A percentile compares a stretch with the other conserved stretches of the same genome.
These are phyloP conservation scores for Asclepias syriaca DNA, from an alignment of 257 asterid species.

Conservation along the genomic window DNA sequence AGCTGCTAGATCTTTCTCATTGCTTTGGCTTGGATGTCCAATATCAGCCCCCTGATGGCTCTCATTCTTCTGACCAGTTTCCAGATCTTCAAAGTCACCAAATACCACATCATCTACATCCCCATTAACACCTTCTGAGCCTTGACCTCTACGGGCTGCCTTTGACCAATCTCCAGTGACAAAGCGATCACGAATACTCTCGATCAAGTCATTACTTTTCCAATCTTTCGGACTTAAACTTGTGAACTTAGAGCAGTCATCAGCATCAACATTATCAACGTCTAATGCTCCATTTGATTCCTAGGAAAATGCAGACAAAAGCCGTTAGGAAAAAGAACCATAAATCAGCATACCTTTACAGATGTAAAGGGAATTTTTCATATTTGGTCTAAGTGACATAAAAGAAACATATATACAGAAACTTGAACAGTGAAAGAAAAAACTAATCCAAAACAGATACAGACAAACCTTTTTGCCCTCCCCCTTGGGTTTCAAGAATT, in stretches of 20 bases:
- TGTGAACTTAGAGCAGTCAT: conserved; percentile 78
- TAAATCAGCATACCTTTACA: not conserved
- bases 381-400: not conserved
- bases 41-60: conserved; percentile 25
- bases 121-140: conserved; percentile 31
- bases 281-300: conserved; percentile 42
- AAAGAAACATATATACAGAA: not conserved
- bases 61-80: conserved; percentile 76
- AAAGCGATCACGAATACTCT: conserved; percentile 77
- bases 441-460: not conserved
- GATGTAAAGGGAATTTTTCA: not conserved
- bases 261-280: conserved; percentile 45
- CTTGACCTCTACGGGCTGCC: conserved; percentile 63
- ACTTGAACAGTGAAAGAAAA: not conserved
- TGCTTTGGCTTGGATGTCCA: conserved; percentile 19
- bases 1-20: conserved; percentile 37
- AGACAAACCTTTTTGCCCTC: conserved; percentile 69
- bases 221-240: conserved; percentile 40
- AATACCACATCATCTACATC: conserved; percentile 44
- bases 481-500: conserved; percentile 83
- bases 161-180: conserved; percentile 87
- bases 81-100: conserved; percentile 95
- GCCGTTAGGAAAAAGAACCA: not conserved
- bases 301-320: conserved; percentile 29
- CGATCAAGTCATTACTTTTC: conserved; percentile 45